Evolutionary conservation across 2,329 filamentous ascomycete genomes (phyloP).

Genomic region (Cladosporium sp.): DNA sequence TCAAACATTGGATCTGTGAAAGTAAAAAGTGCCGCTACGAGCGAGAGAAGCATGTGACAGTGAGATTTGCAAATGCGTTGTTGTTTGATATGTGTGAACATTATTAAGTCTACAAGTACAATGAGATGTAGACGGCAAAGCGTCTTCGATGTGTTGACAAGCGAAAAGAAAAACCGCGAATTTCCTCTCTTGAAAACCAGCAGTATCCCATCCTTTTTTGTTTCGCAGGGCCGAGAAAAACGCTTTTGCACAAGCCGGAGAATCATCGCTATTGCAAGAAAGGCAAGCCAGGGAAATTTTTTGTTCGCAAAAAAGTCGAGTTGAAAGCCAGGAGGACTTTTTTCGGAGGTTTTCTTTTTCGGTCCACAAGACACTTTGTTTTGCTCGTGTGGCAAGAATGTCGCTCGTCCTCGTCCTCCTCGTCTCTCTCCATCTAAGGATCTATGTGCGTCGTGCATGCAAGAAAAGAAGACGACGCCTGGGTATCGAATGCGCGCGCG

Average conservation of each 20-base stretch:
- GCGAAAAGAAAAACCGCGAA: constrained; percentile 5
- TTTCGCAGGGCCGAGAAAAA: neutral
- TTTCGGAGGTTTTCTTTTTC: constrained; percentile 10
- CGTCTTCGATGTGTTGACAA: constrained; percentile 7
- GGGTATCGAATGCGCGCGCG: constrained; percentile 33
- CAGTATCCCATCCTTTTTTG: constrained; percentile 1
- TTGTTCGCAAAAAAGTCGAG: constrained; percentile 6
- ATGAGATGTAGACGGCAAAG: constrained; percentile 21
- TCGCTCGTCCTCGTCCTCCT: constrained; percentile 9
- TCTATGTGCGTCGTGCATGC: constrained; percentile 31
- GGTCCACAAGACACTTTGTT: neutral
- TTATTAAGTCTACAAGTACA: constrained; percentile 22
- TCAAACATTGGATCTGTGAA: constrained; percentile 6
- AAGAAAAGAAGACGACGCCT: constrained; percentile 31
- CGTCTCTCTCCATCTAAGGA: constrained; percentile 27
- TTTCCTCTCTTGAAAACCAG: neutral
- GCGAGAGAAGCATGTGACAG: constrained; percentile 9
- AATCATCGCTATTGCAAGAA: constrained; percentile 14
- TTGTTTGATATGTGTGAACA: constrained; percentile 14
- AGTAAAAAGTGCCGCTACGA: neutral
- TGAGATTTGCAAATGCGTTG: neutral
- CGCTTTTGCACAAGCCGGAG: constrained; percentile 16
- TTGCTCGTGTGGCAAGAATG: constrained; percentile 4
- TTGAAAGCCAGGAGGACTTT: neutral
- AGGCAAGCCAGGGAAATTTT: constrained; percentile 1